Base-by-base conservation (phyloP, 2,329 filamentous ascomycete genomes). In the Cryphonectria carpinicola region DNA sequence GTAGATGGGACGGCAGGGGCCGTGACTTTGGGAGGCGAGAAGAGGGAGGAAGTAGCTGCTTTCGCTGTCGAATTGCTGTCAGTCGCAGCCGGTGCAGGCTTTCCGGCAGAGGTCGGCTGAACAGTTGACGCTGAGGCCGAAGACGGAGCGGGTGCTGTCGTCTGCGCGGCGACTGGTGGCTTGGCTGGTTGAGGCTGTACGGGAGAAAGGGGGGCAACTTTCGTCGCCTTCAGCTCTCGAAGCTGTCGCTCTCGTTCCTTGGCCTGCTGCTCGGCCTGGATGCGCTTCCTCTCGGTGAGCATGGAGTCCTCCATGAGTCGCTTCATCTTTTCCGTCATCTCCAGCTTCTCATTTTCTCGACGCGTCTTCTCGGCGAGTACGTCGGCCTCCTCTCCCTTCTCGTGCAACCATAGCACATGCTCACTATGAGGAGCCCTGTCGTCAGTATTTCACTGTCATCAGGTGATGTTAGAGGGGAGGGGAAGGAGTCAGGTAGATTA, bases 361-460 rank as follows among this genome's bases (percentile, higher is more conserved):
- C 69, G 75, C 37, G 78, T 77, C 37, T 73, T 74, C 70, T 75
- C 73, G 17, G 73, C 65, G 28, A 75, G 74, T 28, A 78, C 75
- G 13, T 75, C 71, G 37, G 76, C 74, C 1, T 73, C 52, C 74
- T 75, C 61, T 76, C 78, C 75, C 46, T 78, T 74, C 25, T 76
- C 71, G 41, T 76, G 74, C 1, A 77, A 67, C 28, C 74, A 70
- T 28, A 77, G 74, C 13, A 77, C 77, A n/a, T 79, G 78, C 35
- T 78, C 76, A 25, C 74, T 72, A 7, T 5, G 77, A 72, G 8
- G 78, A 73, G 0, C 76, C 11, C 11, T 14, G 5, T 3, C 1
- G n/a, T 72, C 60, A 72, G 68, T 56, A 58, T 25, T 22, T n/a
- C 19, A 28, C 3, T 3, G 22, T 8, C n/a, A 4, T 14, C 14